Percentiles rank a stretch among this genome's conserved stretches.
Evolutionary conservation across 805 yeast species (phyloP).

Genomic region (Candida sphagnicola): DNA sequence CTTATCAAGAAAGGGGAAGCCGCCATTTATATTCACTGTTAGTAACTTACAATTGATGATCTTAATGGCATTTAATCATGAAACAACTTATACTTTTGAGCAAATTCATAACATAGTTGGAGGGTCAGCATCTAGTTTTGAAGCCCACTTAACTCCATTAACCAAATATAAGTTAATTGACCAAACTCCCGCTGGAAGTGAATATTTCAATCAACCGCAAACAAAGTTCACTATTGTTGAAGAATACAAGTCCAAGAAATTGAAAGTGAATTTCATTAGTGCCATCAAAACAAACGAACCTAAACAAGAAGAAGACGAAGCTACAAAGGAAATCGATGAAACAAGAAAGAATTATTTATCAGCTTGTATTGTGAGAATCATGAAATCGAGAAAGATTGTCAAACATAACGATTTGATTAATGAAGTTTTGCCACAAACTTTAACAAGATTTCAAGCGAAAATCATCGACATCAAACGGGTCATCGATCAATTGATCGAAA

Average conservation of each 20-base stretch:
- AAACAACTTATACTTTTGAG: slow-evolving; percentile 53
- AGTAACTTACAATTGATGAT: slow-evolving; percentile 87
- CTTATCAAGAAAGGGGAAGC: slow-evolving; percentile 73
- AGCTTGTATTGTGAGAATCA: slow-evolving; percentile 92
- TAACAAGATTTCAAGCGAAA: slow-evolving; percentile 77
- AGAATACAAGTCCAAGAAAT: slow-evolving; percentile 81
- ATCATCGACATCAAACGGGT: slow-evolving; percentile 84
- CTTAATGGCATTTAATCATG: slow-evolving; percentile 74
- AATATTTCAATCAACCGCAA: slow-evolving; percentile 37
- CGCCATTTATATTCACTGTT: slow-evolving; percentile 76
- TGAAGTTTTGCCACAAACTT: slow-evolving; percentile 85
- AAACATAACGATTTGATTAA: slow-evolving; percentile 78
- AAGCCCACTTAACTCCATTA: slow-evolving; percentile 75
- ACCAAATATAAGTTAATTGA: slow-evolving; percentile 71
- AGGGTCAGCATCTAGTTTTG: slow-evolving; percentile 59
- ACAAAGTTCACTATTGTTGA: slow-evolving; percentile 67
- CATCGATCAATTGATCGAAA: slow-evolving; percentile 79
- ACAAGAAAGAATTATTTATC: slow-evolving; percentile 81
- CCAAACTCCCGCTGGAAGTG: slow-evolving; percentile 61
- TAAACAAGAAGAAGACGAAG: slow-evolving; percentile 66
- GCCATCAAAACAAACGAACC: slow-evolving; percentile 53
- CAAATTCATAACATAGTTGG: slow-evolving; percentile 68
- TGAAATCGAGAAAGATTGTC: slow-evolving; percentile 86
- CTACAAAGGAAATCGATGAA: slow-evolving; percentile 78
- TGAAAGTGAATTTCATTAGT: slow-evolving; percentile 75